A percentile compares a stretch with the other conserved stretches of the same genome.
phyloP scores from a whole-genome alignment of 495 filamentous ascomycete genomes.

The Neurospora intermedia region DNA sequence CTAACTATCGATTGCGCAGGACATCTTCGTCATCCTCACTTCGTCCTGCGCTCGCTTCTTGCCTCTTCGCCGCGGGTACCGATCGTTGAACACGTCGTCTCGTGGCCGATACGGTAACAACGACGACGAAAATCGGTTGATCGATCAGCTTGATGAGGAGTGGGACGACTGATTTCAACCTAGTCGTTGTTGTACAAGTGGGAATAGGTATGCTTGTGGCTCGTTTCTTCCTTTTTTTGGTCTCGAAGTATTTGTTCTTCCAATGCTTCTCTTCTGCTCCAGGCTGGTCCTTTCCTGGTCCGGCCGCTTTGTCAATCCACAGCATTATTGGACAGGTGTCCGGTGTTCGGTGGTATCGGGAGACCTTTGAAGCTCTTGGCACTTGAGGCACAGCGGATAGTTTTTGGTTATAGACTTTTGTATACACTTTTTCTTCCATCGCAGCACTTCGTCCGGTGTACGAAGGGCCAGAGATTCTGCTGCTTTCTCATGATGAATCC shows the following conservation, averaged over 20 bases:
- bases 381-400: not conserved
- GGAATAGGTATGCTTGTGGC: not conserved
- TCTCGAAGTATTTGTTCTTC: not conserved
- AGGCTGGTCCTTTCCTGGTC: not conserved
- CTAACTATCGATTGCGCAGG: constrained; percentile 38
- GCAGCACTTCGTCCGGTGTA: not conserved
- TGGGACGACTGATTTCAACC: constrained; percentile 45
- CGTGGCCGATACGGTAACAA: constrained; percentile 37
- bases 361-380: not conserved
- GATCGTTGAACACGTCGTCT: constrained; percentile 39
- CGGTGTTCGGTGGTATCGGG: not conserved
- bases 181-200: not conserved
- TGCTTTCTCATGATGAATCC: not conserved
- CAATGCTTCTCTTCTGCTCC: not conserved
- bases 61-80: constrained; percentile 53
- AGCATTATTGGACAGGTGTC: not conserved
- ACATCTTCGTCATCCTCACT: constrained; percentile 68
- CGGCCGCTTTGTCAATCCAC: not conserved
- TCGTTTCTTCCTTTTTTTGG: not conserved
- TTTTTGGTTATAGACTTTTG: not conserved
- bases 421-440: not conserved
- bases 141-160: constrained; percentile 94
- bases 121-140: constrained; percentile 86
- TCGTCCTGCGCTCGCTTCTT: constrained; percentile 64
- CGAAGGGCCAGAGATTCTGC: not conserved